phyloP scores from a whole-genome alignment of 345 rosid species.

The Eucalyptus camaldulensis region DNA sequence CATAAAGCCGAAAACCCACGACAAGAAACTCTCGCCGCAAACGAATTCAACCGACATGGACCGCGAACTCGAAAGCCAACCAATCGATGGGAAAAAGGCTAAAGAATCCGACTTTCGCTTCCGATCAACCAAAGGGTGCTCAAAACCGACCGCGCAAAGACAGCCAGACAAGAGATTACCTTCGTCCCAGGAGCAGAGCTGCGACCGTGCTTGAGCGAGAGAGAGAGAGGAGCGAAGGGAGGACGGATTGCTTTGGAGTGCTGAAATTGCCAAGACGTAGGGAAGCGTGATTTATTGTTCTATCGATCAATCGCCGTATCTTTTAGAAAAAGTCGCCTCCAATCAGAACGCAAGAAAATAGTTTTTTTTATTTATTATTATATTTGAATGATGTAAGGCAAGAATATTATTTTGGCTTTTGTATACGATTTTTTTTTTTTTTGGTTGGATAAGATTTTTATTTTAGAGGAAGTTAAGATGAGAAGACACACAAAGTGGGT shows the following conservation, averaged over 20 bases:
- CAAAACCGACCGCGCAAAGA: not conserved
- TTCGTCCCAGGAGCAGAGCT: not conserved
- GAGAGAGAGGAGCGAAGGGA: not conserved
- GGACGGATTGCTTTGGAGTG: not conserved
- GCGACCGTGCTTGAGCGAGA: not conserved
- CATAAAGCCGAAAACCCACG: not conserved
- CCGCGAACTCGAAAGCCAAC: not conserved
- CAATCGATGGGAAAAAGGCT: not conserved
- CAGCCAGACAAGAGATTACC: not conserved
- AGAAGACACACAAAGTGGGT: not conserved
- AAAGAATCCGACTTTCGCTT: not conserved
- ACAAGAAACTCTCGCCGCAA: not conserved
- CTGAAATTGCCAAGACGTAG: not conserved
- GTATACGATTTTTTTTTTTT: not conserved
- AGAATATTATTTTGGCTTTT: not conserved
- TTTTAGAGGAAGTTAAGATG: not conserved
- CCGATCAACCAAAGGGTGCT: not conserved
- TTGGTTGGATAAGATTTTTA: not conserved
- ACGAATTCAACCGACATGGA: not conserved
- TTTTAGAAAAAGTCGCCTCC: not conserved
- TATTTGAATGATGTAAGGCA: not conserved
- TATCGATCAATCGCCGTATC: not conserved
- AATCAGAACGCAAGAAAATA: not conserved
- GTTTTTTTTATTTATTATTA: not conserved
- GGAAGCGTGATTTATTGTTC: not conserved